These are phyloP conservation scores for Mortierella sp. DNA, from an alignment of 371 early-diverging fungal genomes.

Conservation along the genomic window DNA sequence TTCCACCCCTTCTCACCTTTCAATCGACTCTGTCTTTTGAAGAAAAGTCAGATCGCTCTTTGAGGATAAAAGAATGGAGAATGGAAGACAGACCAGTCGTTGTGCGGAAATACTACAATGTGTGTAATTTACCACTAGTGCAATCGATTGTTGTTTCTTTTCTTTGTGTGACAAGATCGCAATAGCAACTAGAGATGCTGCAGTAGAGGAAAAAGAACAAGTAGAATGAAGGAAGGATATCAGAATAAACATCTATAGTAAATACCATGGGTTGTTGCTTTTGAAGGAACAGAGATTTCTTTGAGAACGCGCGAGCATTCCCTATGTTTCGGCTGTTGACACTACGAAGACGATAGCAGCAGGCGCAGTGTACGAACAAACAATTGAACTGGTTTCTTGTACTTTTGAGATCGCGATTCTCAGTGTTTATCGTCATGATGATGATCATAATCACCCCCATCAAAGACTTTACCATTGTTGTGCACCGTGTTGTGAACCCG, in stretches of 20 bases:
- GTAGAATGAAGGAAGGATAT: neutral
- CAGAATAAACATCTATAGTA: too few species aligned
- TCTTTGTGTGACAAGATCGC: conserved; percentile 1
- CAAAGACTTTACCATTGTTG: neutral
- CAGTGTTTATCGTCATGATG: neutral
- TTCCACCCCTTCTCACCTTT: neutral
- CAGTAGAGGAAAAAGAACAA: neutral
- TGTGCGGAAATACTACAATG: neutral
- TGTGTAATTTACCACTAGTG: neutral
- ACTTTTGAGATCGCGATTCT: neutral
- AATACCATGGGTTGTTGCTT: neutral
- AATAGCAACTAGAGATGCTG: neutral
- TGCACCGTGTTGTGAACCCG: neutral
- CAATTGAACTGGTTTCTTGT: neutral
- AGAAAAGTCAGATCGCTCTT: neutral
- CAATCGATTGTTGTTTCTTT: neutral
- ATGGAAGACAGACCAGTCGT: neutral
- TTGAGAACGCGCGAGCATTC: neutral
- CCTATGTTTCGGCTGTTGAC: neutral
- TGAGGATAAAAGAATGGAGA: neutral
- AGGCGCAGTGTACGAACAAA: neutral
- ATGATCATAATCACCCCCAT: neutral
- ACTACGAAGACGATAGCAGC: neutral
- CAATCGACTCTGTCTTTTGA: neutral
- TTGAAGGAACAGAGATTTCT: neutral